Conservation (phyloP, 129 eudicot species). For the Flaveria ramosissima region DNA sequence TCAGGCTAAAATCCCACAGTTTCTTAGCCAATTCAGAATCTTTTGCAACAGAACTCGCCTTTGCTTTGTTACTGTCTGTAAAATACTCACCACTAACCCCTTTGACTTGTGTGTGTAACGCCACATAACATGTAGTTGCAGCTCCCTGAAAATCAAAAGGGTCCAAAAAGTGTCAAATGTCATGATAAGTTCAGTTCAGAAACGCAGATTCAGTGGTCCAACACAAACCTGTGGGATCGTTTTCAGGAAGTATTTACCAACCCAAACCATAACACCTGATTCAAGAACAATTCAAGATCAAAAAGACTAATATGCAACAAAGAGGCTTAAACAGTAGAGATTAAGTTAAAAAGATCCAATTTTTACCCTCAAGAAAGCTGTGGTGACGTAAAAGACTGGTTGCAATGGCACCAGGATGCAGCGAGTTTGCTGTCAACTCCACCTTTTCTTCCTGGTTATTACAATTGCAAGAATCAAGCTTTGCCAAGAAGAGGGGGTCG, state of each 20-base stretch:
- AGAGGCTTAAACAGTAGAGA: background rate
- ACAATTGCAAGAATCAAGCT: background rate
- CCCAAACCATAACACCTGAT: conserved; percentile 51
- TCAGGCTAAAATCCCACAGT: conserved; percentile 84
- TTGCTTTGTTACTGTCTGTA: conserved; percentile 54
- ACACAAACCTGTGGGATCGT: conserved; percentile 64
- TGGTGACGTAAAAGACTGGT: conserved; percentile 53
- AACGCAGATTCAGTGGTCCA: background rate
- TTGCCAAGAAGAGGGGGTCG: background rate
- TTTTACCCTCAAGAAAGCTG: conserved; percentile 38
- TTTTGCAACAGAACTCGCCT: conserved; percentile 36
- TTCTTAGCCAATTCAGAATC: conserved; percentile 71
- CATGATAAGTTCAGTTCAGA: background rate
- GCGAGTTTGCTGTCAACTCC: conserved; percentile 63
- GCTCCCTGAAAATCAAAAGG: conserved; percentile 60
- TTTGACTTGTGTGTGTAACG: conserved; percentile 76
- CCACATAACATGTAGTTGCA: conserved; percentile 81
- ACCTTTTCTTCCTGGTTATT: conserved; percentile 56
- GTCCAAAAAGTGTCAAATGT: conserved; percentile 1
- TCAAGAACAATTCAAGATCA: conserved; percentile 13
- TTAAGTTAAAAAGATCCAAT: background rate
- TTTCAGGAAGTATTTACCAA: conserved; percentile 60
- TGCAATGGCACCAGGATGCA: conserved; percentile 67
- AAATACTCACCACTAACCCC: conserved; percentile 82
- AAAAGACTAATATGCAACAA: background rate